Percentiles rank a stretch among this genome's conserved stretches.
These are phyloP conservation scores for Alternaria metachromatica DNA, from an alignment of 2,329 filamentous ascomycete genomes.

Conservation along the genomic window DNA sequence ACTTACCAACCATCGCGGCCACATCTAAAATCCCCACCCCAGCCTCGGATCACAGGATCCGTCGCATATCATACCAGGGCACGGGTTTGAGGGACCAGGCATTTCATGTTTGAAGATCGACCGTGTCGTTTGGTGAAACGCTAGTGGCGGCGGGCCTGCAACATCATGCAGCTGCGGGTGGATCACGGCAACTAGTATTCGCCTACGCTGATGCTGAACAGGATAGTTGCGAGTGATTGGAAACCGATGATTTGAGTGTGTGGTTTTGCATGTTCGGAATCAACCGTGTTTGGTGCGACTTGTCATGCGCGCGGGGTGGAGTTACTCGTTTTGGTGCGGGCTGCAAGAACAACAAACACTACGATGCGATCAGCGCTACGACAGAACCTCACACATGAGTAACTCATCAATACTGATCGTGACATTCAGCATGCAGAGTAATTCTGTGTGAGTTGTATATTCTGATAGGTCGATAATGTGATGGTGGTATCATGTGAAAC, in stretches of 20 bases:
- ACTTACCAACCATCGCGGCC: conserved; percentile 4
- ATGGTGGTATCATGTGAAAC: neutral
- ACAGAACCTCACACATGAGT: neutral
- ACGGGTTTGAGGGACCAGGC: conserved; percentile 8
- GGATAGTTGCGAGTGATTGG: neutral
- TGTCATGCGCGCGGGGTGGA: neutral
- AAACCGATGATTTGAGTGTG: conserved; percentile 8
- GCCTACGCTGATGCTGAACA: neutral
- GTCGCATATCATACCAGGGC: conserved; percentile 4
- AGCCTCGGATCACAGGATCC: neutral
- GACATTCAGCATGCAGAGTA: neutral
- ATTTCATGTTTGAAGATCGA: conserved; percentile 28
- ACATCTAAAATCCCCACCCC: neutral
- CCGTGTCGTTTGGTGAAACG: conserved; percentile 32
- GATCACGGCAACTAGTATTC: conserved; percentile 2
- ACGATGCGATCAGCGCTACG: neutral
- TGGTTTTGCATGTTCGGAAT: conserved; percentile 2
- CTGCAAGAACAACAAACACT: neutral
- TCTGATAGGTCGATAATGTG: neutral
- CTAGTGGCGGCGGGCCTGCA: conserved; percentile 27
- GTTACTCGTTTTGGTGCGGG: neutral
- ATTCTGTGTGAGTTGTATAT: neutral
- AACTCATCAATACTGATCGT: too few relatives aligned
- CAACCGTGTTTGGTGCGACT: neutral
- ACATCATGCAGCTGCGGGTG: conserved; percentile 7